Base-by-base conservation (phyloP, 2,329 filamentous ascomycete species). In the Pseudopithomyces chartarum region DNA sequence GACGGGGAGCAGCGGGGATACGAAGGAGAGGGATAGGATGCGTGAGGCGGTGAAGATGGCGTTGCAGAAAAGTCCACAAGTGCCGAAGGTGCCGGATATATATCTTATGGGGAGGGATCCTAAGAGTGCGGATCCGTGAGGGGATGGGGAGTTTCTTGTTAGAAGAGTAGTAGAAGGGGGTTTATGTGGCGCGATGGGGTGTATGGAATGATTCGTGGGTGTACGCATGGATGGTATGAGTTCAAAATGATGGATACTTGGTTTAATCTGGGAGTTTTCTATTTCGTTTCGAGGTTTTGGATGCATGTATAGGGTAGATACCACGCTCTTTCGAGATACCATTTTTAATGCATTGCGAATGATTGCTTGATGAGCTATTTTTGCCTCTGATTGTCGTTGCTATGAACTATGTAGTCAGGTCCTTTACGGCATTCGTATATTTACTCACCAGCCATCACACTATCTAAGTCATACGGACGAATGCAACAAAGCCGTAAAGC, bases 1-100 rank as follows among this genome's bases (percentile, higher is more conserved):
- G 52, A 89, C 87, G 2, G 86, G 87, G 10, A 83, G 84, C 39
- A 71, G 76, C 5, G 73, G 74, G 0, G 75, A 77, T 40, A 73
- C 70, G 10, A 76, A 73, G 49, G 79, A 81, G 23, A 70, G 72
- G 12, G 63, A 76, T 11, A 75, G 73, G 54, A 70, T 69, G 15
- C 59, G 76, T 50, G 75, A 76, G 11, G 70, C 69, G 10, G 68
- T 77, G 33, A 74, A 73, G 46, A 56, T 64, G 52, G 68, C 68
- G 20, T 55, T 76, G 36, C 70, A 75, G 52, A 78, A 77, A 67
- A 79, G 77, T 57, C 80, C 80, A 2, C 76, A 78, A 58, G 78
- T 82, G 12, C 80, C 80, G 1, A 81, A 79, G 60, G 79, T 82
- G 45, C 80, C 80, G 2, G 75, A 79, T 43, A 75, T 76, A 4